A percentile compares a stretch with the other conserved stretches of the same genome.
phyloP scores from a whole-genome alignment of 306 rosid species.

The Datisca glomerata region DNA sequence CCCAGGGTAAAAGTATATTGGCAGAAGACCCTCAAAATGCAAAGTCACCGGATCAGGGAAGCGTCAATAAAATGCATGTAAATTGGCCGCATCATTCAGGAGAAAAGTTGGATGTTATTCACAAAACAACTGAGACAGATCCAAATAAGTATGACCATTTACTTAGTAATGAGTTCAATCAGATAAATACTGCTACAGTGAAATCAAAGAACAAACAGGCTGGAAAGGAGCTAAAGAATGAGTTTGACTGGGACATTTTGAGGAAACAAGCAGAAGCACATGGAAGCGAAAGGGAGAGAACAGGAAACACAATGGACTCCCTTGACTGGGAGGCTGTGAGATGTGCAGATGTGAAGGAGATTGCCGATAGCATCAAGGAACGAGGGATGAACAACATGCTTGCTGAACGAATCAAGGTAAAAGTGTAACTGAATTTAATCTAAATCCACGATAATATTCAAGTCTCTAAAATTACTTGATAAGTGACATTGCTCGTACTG shows the following conservation, averaged over 20 bases:
- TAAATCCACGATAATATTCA: not conserved
- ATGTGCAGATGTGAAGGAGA: slow-evolving; percentile 62
- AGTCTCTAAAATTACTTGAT: slow-evolving; percentile 3
- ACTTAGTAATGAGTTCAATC: slow-evolving; percentile 25
- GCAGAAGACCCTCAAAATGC: slow-evolving; percentile 17
- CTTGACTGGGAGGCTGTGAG: slow-evolving; percentile 97
- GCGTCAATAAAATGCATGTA: slow-evolving; percentile 14
- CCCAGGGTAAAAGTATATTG: slow-evolving; percentile 23
- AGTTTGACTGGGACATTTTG: slow-evolving; percentile 64
- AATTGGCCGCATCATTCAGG: slow-evolving; percentile 17
- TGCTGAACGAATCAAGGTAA: slow-evolving; percentile 81
- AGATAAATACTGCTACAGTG: slow-evolving; percentile 30
- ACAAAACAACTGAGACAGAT: slow-evolving; percentile 23
- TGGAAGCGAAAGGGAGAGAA: slow-evolving; percentile 52
- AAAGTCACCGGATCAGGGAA: slow-evolving; percentile 10
- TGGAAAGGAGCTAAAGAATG: slow-evolving; percentile 36
- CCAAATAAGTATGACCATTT: slow-evolving; percentile 22
- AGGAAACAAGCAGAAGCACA: slow-evolving; percentile 42
- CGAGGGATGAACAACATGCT: slow-evolving; percentile 95
- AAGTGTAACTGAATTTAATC: slow-evolving; percentile 1
- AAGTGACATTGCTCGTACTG: too few relatives aligned
- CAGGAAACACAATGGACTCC: slow-evolving; percentile 65
- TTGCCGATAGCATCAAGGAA: slow-evolving; percentile 71
- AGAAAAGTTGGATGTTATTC: slow-evolving; percentile 20
- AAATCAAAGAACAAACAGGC: slow-evolving; percentile 30